A percentile compares a stretch with the other conserved stretches of the same genome.
Conservation (phyloP, 257 asterid species). For the Solanum appendiculatum region DNA sequence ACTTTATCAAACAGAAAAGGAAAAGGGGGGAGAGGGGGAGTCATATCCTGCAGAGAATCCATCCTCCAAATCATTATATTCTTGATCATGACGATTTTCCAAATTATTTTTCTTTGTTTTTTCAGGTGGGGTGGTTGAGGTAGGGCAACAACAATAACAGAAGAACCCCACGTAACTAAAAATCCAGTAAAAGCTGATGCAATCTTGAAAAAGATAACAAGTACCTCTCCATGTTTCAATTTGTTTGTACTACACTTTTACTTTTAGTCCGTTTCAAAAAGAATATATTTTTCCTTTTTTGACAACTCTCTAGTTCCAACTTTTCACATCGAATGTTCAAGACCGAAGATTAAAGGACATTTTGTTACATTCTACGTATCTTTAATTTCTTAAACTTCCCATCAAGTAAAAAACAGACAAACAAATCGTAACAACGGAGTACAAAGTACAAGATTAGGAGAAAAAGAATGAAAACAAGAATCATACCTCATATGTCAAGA, state of each 20-base stretch:
- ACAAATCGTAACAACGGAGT: neutral
- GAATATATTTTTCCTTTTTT: neutral
- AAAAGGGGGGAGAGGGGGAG: neutral
- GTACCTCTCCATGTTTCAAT: neutral
- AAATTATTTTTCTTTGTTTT: neutral
- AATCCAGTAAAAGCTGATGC: neutral
- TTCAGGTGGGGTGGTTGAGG: neutral
- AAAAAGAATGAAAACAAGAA: neutral
- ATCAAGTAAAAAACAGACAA: neutral
- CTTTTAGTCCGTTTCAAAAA: neutral
- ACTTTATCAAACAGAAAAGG: neutral
- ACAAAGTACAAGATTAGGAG: neutral
- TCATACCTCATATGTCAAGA: constrained; percentile 75
- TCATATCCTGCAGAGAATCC: neutral
- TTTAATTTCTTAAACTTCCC: neutral
- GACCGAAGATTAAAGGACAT: neutral
- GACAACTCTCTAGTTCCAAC: neutral
- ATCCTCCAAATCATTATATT: neutral
- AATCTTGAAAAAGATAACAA: neutral
- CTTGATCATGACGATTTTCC: neutral
- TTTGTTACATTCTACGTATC: neutral
- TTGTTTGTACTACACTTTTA: neutral
- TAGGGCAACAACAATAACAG: neutral
- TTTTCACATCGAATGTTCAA: neutral
- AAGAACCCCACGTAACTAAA: neutral